Evolutionary conservation across 2,329 filamentous ascomycete species (phyloP).

Genomic region (Nothomitra cinnamomea): DNA sequence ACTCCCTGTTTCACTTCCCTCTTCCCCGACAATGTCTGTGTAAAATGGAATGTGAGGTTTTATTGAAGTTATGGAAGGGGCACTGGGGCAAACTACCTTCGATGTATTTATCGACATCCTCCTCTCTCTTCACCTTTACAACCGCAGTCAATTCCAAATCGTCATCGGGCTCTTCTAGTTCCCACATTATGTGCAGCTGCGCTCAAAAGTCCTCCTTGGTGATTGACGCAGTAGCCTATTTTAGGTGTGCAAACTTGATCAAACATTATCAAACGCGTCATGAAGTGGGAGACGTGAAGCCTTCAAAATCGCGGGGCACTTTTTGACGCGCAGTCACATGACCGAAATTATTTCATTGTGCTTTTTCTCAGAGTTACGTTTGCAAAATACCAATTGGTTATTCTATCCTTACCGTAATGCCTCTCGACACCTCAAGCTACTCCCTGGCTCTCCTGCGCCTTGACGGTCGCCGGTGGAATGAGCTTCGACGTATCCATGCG

Average conservation of each 20-base stretch:
- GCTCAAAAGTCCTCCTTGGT: neutral
- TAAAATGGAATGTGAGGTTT: too few species aligned
- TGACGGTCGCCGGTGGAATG: constrained; percentile 85
- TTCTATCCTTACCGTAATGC: constrained; percentile 39
- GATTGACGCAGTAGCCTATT: too few species aligned
- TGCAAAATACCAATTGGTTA: neutral
- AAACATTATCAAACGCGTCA: neutral
- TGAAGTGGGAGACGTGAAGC: neutral
- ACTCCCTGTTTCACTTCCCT: constrained; percentile 19
- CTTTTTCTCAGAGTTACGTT: neutral
- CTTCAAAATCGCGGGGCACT: neutral
- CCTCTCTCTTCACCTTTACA: constrained; percentile 14
- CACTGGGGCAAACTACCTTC: too few species aligned
- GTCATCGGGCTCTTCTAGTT: constrained; percentile 18
- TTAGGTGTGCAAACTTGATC: too few species aligned
- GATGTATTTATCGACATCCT: constrained; percentile 10
- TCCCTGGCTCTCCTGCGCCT: constrained; percentile 65
- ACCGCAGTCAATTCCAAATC: constrained; percentile 25
- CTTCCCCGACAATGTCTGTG: constrained; percentile 12
- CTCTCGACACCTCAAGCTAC: constrained; percentile 88
- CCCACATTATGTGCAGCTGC: neutral
- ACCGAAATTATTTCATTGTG: neutral
- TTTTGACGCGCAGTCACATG: constrained; percentile 2
- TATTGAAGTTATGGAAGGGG: too few species aligned
- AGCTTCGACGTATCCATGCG: constrained; percentile 73